Evolutionary conservation across 2,329 filamentous ascomycete species (phyloP), one percentile per base, ranked within the genome.

Genomic region (Paecilomyces sp.): DNA sequence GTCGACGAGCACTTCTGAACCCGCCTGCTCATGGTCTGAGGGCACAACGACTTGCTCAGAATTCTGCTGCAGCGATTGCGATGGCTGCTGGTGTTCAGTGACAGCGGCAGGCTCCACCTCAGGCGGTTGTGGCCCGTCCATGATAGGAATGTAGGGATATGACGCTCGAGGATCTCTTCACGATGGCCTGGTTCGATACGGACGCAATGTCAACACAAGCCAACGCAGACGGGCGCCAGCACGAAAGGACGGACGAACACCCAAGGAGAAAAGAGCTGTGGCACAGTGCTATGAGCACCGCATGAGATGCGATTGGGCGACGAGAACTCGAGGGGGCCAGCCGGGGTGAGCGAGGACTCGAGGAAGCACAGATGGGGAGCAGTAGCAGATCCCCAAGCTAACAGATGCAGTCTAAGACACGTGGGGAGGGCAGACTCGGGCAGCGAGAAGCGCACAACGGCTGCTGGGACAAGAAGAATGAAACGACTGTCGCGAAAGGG

Each of bases 1-100:
- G 56, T 60, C 62, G 64, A 61, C 59, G 55, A 64, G 64, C 24
- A 69, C 63, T 63, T 79, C 78, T 59, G 75, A 70, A 51, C 72
- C 67, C 36, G 71, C 70, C 53, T 68, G 66, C 60, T 70, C 68
- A 28, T 67, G 60, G 41, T 69, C 69, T 33, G 69, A 64, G 47
- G 68, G 64, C 24, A 58, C 61, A 50, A 57, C 25, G 31, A 11
- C 25, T 13, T 24, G 56, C 25, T 34, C 24, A 52, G n/a, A 7
- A 15, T 8, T 53, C 18, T 31, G 56, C 41, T 57, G 18, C 22
- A 65, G 63, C 55, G 65, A 63, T n/a, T 63, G 41, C 41, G 41
- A 47, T n/a, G 8, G 41, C 36, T 47, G 36, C 36, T 47, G 36
- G 36, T 47, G 61, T 57, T 69, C 68, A 30, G 64, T 60, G 58